Base-by-base conservation (phyloP, 2,329 filamentous ascomycete genomes). In the Kalmusia sp. region DNA sequence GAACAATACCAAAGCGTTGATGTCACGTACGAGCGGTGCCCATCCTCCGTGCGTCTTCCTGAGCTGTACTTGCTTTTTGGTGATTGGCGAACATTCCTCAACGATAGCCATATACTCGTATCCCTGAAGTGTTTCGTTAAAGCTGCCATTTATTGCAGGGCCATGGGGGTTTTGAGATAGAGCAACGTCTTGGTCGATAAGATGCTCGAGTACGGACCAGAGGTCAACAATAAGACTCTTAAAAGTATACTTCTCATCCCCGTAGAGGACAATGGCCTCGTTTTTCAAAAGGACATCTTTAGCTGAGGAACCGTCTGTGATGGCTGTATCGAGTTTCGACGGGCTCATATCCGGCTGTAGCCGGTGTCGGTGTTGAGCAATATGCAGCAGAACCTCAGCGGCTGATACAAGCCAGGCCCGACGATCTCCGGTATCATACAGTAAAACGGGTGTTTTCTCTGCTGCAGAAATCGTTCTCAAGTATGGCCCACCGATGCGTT, bases 21-120 rank as follows among this genome's bases (percentile, higher is more conserved):
- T 62, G 37, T 61, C 61, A 3, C 47, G 43, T 8, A 49, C 44
- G 17, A 63, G 56, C 9, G 14, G 19, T 19, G 52, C 54, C 61
- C 61, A 61, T 1, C 61, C 61, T 24, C 61, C 58, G 40, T 43
- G 47, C 12, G 53, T 56, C 33, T 57, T 59, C 12, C n/a, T 15
- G 4, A 61, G 34, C 8, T 19, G 9, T 8, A 28, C 21, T 39
- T 63, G 39, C 15, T 59, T 63, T 31, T 46, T 24, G 7, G 47
- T 21, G 12, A 58, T 45, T 14, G 58, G 58, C 4, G 54, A 57
- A 12, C 47, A 53, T 33, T 61, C 51, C 43, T 59, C 49, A 7
- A 61, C 61, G 9, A 63, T 48, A 1, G 56, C 55, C 34, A 57
- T 61, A 46, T 56, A 63, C 22, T 63, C 56, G 19, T 45, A 61